Evolutionary conservation across 768 basidiomycete genomes (phyloP).

Genomic region (Tremella yokohamensis): DNA sequence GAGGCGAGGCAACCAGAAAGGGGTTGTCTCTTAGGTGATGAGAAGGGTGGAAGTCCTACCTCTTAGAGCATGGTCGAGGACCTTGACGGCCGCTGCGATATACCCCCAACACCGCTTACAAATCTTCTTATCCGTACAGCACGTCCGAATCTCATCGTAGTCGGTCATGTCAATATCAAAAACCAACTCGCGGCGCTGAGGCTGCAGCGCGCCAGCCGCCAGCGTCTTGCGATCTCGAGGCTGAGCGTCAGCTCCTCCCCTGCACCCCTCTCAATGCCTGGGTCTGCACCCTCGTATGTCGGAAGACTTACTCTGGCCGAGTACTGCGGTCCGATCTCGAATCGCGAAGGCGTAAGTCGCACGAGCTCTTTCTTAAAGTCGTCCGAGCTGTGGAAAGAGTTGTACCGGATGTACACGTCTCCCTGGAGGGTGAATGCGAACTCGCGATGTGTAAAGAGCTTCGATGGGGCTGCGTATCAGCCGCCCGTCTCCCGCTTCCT

Average conservation of each 20-base stretch:
- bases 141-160: constrained; percentile 91
- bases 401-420: constrained; percentile 91
- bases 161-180: constrained; percentile 99
- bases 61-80: constrained; percentile 72
- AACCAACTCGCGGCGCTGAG: constrained; percentile 82
- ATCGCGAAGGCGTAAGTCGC: constrained; percentile 79
- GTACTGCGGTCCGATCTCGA: constrained; percentile 96
- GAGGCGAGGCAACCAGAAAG: no score
- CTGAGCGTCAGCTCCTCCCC: constrained; percentile 53
- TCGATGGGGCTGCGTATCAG: constrained; percentile 56
- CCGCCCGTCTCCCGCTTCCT: neutral
- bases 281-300: no score
- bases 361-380: constrained; percentile 90
- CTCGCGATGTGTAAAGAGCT: constrained; percentile 87
- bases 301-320: constrained; percentile 68
- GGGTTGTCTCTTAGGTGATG: no score
- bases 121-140: constrained; percentile 85
- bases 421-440: constrained; percentile 89
- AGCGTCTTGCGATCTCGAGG: constrained; percentile 85
- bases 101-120: constrained; percentile 92
- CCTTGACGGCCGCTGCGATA: constrained; percentile 84
- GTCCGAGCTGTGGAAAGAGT: constrained; percentile 77
- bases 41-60: constrained; percentile 45
- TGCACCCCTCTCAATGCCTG: neutral
- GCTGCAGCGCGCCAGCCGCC: constrained; percentile 65